A percentile compares a stretch with the other conserved stretches of the same genome.
Conservation (phyloP, 2,329 filamentous ascomycete genomes). For the Xylariales sp. region DNA sequence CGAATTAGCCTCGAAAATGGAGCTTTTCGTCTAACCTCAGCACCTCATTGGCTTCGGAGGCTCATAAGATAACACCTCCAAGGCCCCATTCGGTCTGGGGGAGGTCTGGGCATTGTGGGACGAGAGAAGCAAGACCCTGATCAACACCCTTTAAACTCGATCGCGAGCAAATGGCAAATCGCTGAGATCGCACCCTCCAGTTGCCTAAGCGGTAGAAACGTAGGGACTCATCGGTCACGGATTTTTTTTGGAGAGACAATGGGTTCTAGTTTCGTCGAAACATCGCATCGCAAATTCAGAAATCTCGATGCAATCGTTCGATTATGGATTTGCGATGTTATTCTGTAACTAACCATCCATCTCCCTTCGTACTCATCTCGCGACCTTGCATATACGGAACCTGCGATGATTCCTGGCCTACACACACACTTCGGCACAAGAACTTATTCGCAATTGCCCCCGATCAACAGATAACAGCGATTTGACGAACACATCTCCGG, state of each 20-base stretch:
- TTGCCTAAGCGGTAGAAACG: too few relatives aligned
- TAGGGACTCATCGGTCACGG: too few relatives aligned
- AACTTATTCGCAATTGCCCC: constrained; percentile 4
- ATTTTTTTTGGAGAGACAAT: too few relatives aligned
- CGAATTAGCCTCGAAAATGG: too few relatives aligned
- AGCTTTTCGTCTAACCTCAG: too few relatives aligned
- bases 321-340: constrained; percentile 6
- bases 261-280: too few relatives aligned
- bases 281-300: constrained; percentile 6
- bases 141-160: not conserved
- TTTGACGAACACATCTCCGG: not conserved
- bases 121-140: constrained; percentile 1
- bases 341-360: not conserved
- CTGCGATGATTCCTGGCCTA: not conserved
- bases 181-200: too few relatives aligned
- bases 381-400: not conserved
- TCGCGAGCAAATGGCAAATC: not conserved
- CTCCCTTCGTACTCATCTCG: not conserved
- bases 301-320: constrained; percentile 9
- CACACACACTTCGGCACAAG: not conserved
- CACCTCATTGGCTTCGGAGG: too few relatives aligned
- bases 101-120: not conserved
- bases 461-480: too few relatives aligned
- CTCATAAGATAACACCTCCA: too few relatives aligned
- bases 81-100: too few relatives aligned